phyloP scores from a whole-genome alignment of 2,329 filamentous ascomycete genomes.

The Tolypocladium nubicola region DNA sequence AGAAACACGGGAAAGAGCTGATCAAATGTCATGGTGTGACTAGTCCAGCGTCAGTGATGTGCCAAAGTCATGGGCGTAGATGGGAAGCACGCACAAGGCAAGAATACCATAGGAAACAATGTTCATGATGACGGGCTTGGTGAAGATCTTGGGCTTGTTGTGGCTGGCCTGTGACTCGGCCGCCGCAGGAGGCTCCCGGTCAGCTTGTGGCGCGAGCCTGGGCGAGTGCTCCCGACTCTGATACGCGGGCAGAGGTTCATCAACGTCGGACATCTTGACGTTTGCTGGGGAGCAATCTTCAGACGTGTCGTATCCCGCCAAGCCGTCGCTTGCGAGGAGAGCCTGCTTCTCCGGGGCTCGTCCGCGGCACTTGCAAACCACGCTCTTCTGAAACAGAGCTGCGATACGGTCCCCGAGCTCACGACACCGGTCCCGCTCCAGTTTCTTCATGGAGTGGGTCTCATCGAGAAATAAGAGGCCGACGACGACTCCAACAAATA shows the following conservation, averaged over 20 bases:
- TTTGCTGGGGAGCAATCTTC: neutral
- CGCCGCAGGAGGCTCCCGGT: conserved; percentile 8
- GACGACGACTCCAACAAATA: conserved; percentile 63
- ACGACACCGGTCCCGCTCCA: conserved; percentile 62
- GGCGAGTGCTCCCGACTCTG: conserved; percentile 48
- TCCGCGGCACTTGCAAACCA: conserved; percentile 21
- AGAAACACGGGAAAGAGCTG: conserved; percentile 88
- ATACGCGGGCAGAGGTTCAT: conserved; percentile 60
- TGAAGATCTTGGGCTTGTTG: conserved; percentile 53
- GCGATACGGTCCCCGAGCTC: conserved; percentile 66
- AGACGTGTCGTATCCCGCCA: conserved; percentile 53
- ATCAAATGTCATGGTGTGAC: conserved; percentile 95
- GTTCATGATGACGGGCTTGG: conserved; percentile 72
- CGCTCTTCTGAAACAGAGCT: conserved; percentile 24
- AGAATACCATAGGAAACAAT: conserved; percentile 86
- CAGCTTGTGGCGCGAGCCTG: conserved; percentile 23
- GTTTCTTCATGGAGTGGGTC: conserved; percentile 76
- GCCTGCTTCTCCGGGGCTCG: conserved; percentile 46
- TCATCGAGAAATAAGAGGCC: conserved; percentile 87
- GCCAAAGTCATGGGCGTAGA: neutral
- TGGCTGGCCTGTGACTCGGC: neutral
- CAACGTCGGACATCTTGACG: conserved; percentile 14
- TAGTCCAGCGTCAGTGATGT: conserved; percentile 25
- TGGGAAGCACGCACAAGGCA: conserved; percentile 65
- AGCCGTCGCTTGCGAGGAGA: conserved; percentile 51